A percentile compares a stretch with the other conserved stretches of the same genome.
phyloP scores from a whole-genome alignment of 2,329 filamentous ascomycete species.

The Penicillium sp. region DNA sequence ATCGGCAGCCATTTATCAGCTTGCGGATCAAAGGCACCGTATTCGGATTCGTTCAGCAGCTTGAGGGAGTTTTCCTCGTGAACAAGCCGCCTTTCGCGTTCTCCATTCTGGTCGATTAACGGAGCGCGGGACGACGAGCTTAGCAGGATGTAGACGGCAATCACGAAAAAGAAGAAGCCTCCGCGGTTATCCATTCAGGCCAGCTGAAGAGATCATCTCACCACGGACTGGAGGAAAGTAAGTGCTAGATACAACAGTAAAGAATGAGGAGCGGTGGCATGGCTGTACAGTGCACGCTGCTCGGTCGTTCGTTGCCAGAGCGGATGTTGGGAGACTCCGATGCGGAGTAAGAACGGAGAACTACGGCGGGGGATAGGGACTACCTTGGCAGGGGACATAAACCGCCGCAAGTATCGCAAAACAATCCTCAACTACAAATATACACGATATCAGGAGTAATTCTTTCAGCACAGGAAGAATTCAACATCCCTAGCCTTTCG shows the following conservation, averaged over 20 bases:
- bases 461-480: too few relatives aligned
- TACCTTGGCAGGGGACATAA: too few relatives aligned
- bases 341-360: background rate
- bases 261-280: background rate
- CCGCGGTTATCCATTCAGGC: slow-evolving; percentile 46
- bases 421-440: too few relatives aligned
- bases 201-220: slow-evolving; percentile 15
- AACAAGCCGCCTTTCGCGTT: slow-evolving; percentile 47
- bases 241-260: background rate
- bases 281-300: slow-evolving; percentile 13
- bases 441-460: too few relatives aligned
- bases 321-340: slow-evolving; percentile 15
- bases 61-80: slow-evolving; percentile 50
- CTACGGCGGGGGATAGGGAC: background rate
- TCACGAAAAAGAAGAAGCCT: slow-evolving; percentile 47
- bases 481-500: too few relatives aligned
- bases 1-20: slow-evolving; percentile 60
- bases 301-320: slow-evolving; percentile 21
- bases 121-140: slow-evolving; percentile 45
- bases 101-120: slow-evolving; percentile 38
- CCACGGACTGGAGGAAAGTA: background rate
- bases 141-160: slow-evolving; percentile 53
- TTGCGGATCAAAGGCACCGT: slow-evolving; percentile 49
- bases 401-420: too few relatives aligned
- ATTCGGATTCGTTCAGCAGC: slow-evolving; percentile 48